Conservation (phyloP, 2,329 filamentous ascomycete genomes). For the Neofusicoccum kwambonambiense region DNA sequence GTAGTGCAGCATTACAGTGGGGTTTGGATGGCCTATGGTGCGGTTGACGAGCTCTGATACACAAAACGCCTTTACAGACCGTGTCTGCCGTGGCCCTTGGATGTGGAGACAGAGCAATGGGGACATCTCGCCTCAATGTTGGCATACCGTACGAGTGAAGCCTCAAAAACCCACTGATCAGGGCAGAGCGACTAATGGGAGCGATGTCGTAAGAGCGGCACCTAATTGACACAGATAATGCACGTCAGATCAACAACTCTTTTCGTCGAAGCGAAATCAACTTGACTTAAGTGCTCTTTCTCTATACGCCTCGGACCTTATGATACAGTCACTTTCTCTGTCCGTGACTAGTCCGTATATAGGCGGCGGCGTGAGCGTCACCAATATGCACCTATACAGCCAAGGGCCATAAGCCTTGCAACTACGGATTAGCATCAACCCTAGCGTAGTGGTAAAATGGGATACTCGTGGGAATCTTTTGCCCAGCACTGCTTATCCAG, state of each 20-base stretch:
- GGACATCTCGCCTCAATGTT: background rate
- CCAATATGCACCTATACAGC: background rate
- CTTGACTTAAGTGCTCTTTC: background rate
- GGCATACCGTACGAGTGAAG: background rate
- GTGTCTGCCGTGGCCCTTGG: background rate
- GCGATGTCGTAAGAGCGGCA: background rate
- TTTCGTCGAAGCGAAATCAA: background rate
- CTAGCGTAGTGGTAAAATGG: background rate
- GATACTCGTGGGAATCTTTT: slow-evolving; percentile 7
- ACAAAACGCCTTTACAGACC: background rate
- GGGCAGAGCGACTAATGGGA: background rate
- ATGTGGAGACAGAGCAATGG: background rate
- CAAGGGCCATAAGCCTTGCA: slow-evolving; percentile 15
- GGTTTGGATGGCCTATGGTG: background rate
- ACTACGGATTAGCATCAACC: slow-evolving; percentile 13
- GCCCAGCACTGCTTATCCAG: background rate
- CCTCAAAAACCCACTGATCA: background rate
- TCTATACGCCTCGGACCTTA: background rate
- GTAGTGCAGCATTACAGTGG: background rate
- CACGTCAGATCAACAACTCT: background rate
- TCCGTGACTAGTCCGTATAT: background rate
- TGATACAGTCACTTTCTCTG: background rate
- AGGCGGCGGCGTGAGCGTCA: background rate
- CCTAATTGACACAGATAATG: slow-evolving; percentile 4
- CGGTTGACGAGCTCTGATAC: background rate